Evolutionary conservation across 192 early-diverging fungal genomes (phyloP).

Genomic region (Podila epigama): DNA sequence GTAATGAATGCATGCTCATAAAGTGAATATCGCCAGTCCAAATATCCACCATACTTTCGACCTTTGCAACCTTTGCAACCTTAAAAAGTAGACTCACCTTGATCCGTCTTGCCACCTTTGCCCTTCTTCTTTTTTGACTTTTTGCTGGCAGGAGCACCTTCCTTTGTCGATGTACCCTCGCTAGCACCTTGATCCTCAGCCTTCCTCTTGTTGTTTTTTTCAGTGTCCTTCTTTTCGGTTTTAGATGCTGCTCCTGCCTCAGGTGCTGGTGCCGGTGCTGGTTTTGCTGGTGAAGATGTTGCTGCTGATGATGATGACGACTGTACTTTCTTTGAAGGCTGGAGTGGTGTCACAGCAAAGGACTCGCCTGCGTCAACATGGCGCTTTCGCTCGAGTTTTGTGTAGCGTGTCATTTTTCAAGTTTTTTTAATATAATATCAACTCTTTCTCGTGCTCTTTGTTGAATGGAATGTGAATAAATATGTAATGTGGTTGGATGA

Average conservation of each 20-base stretch:
- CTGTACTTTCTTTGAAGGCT: conserved; percentile 32
- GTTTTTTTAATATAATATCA: not conserved
- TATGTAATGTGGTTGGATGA: not conserved
- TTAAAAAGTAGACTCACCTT: conserved; percentile 6
- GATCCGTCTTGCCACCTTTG: conserved; percentile 10
- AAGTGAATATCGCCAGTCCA: not conserved
- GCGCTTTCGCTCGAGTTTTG: conserved; percentile 55
- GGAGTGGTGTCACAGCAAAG: conserved; percentile 43
- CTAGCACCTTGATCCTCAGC: not conserved
- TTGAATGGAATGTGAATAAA: not conserved
- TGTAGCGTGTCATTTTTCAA: conserved; percentile 65
- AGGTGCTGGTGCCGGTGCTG: conserved; percentile 4
- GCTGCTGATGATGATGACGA: not conserved
- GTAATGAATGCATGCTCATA: not conserved
- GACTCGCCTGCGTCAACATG: conserved; percentile 46
- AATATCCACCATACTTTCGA: not conserved
- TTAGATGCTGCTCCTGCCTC: not conserved
- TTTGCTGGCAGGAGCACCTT: not conserved
- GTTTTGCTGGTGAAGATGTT: not conserved
- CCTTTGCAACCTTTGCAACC: too few species aligned
- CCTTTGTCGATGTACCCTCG: conserved; percentile 10
- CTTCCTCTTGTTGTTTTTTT: conserved; percentile 6
- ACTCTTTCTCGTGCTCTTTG: not conserved
- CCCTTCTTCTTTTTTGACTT: conserved; percentile 11
- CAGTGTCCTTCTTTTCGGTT: not conserved